Percentiles rank a stretch among this genome's conserved stretches.
phyloP scores from a whole-genome alignment of 2,329 filamentous ascomycete genomes.

The Ascosphaera apis region DNA sequence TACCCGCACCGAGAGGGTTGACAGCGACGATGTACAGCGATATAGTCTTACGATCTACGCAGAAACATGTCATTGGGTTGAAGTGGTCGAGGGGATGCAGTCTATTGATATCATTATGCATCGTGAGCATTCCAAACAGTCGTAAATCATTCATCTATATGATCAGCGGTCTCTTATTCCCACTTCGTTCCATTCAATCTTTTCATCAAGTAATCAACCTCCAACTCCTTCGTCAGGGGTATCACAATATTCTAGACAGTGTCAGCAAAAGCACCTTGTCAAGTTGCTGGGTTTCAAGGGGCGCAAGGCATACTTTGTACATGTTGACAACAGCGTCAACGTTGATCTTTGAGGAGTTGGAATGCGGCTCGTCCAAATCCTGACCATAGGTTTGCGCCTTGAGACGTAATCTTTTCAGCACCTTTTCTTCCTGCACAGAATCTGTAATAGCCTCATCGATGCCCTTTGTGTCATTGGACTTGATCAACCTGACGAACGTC shows the following conservation, averaged over 20 bases:
- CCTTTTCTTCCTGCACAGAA: constrained; percentile 67
- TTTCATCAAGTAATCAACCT: constrained; percentile 97
- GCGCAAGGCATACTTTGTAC: constrained; percentile 34
- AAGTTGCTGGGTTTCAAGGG: not conserved
- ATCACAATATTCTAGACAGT: constrained; percentile 48
- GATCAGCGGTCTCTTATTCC: constrained; percentile 10
- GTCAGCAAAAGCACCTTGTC: constrained; percentile 3
- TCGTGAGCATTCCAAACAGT: not conserved
- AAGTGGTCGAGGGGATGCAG: too few species aligned
- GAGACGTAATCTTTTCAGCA: constrained; percentile 60
- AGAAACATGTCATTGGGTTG: too few species aligned
- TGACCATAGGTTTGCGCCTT: constrained; percentile 90
- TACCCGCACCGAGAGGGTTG: too few species aligned
- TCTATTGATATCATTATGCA: too few species aligned
- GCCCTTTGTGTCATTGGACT: constrained; percentile 51
- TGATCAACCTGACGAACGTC: constrained; percentile 61
- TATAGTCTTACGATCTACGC: too few species aligned
- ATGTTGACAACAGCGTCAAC: constrained; percentile 74
- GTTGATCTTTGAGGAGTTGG: constrained; percentile 49
- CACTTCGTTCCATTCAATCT: constrained; percentile 37
- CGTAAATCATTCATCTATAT: constrained; percentile 25
- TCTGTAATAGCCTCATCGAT: constrained; percentile 87
- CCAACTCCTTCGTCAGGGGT: constrained; percentile 89
- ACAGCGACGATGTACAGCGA: too few species aligned
- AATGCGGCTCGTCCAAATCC: constrained; percentile 42